These are phyloP conservation scores for Triglochin maritima DNA, from an alignment of 106 monocot genomes.

Conservation along the genomic window DNA sequence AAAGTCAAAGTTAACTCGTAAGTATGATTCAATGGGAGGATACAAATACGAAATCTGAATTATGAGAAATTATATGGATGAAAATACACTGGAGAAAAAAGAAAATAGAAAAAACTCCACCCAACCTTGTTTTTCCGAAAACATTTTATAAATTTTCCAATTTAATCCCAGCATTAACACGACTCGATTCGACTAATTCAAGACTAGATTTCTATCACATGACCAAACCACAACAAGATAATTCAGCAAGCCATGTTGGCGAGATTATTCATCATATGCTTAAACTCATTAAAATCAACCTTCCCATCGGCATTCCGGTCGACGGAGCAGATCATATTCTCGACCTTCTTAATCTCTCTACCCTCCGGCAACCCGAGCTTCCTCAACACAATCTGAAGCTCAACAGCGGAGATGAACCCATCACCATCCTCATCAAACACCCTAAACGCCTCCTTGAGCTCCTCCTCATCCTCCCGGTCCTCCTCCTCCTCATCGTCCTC, in stretches of 20 bases:
- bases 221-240: neutral
- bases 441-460: constrained; percentile 23
- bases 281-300: constrained; percentile 28
- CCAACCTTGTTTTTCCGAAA: too few relatives aligned
- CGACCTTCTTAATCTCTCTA: constrained; percentile 5
- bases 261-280: constrained; percentile 20
- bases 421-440: constrained; percentile 30
- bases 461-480: constrained; percentile 7
- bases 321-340: constrained; percentile 26
- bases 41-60: too few relatives aligned
- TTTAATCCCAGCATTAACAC: too few relatives aligned
- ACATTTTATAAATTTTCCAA: too few relatives aligned
- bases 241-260: neutral
- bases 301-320: constrained; percentile 20
- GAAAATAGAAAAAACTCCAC: too few relatives aligned
- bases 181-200: too few relatives aligned
- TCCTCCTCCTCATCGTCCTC: neutral
- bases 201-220: too few relatives aligned
- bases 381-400: constrained; percentile 25
- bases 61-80: too few relatives aligned
- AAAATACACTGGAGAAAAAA: too few relatives aligned
- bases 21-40: too few relatives aligned
- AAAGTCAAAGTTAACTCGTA: neutral
- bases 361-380: constrained; percentile 21
- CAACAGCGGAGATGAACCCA: constrained; percentile 26